Evolutionary conservation across 2,329 filamentous ascomycete genomes (phyloP), one percentile per base, ranked within the genome.

Genomic region (Leptographium flavum): DNA sequence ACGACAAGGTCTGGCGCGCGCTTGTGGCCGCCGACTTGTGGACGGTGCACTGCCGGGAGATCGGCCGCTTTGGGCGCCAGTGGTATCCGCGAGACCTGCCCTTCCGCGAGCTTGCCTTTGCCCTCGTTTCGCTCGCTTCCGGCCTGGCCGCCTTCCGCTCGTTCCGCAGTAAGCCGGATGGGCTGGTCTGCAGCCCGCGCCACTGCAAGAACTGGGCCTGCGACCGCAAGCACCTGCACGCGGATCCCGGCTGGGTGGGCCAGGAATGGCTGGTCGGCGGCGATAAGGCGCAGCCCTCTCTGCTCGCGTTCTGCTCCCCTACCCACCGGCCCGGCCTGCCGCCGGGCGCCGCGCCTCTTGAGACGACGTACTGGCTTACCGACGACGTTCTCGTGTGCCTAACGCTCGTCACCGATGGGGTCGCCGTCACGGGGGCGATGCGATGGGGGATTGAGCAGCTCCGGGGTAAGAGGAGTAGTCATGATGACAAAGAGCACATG

Each of bases 31-130:
- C 46, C 1, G 17, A 17, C 6, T 31, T 48, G 3, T 17, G 38
- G 9, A 17, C 35, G 14, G 11, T 4, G 1, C 45, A 48, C 35
- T 10, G 15, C 13, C 5, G 15, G 9, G 23, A 33, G 10, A 35
- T 48, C 2, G 35, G 7, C 5, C 17, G 35, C 17, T 39, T 45
- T 4, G 35, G 46, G 17, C 46, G n/a, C 22, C 22, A 48, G 25
- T 48, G 46, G 46, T 3, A 8, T 5, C 28, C 33, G 9, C n/a
- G 39, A 1, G 17, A n/a, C 21, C 7, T 43, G 3, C 19, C 42
- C 2, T 45, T 48, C 15, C 43, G 46, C 14, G 46, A 48, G 43
- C 30, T 48, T 5, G 23, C 27, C 5, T 48, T 36, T 33, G 39
- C 46, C 19, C 11, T 48, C 5, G 35, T 48, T 2, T 45, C 46